Conservation (phyloP, 257 asterid genomes). For the Mitragyna speciosa region DNA sequence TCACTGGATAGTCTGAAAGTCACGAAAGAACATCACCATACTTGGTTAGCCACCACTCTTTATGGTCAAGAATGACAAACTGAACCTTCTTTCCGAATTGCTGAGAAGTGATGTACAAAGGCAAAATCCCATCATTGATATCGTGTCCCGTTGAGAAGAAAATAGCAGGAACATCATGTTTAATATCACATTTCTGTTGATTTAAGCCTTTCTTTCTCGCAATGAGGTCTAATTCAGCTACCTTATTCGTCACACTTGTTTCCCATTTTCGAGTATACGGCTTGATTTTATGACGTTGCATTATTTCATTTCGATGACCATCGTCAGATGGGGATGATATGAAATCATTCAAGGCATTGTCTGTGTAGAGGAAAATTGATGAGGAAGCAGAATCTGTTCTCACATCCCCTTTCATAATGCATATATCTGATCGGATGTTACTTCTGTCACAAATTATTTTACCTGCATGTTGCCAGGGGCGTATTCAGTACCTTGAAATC, state of each 20-base stretch:
- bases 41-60: constrained; percentile 85
- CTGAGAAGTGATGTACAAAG: constrained; percentile 78
- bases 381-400: constrained; percentile 63
- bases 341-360: constrained; percentile 16
- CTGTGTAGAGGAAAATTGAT: constrained; percentile 49
- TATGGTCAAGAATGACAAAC: constrained; percentile 77
- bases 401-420: constrained; percentile 80
- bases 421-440: constrained; percentile 60
- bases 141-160: constrained; percentile 95
- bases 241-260: constrained; percentile 48
- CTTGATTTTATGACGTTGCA: constrained; percentile 59
- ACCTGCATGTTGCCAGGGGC: constrained; percentile 42
- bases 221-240: constrained; percentile 60
- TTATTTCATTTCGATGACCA: constrained; percentile 21
- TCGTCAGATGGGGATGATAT: constrained; percentile 20
- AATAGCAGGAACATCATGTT: constrained; percentile 75
- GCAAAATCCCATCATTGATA: constrained; percentile 86
- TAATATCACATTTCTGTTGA: constrained; percentile 56
- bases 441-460: constrained; percentile 79
- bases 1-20: constrained; percentile 63
- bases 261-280: constrained; percentile 97
- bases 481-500: constrained; percentile 10
- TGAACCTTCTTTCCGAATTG: constrained; percentile 60
- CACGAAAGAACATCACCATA: constrained; percentile 64
- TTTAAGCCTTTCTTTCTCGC: constrained; percentile 13